A percentile compares a stretch with the other conserved stretches of the same genome.
Conservation (phyloP, 768 basidiomycete species). For the Suillus variegatus region DNA sequence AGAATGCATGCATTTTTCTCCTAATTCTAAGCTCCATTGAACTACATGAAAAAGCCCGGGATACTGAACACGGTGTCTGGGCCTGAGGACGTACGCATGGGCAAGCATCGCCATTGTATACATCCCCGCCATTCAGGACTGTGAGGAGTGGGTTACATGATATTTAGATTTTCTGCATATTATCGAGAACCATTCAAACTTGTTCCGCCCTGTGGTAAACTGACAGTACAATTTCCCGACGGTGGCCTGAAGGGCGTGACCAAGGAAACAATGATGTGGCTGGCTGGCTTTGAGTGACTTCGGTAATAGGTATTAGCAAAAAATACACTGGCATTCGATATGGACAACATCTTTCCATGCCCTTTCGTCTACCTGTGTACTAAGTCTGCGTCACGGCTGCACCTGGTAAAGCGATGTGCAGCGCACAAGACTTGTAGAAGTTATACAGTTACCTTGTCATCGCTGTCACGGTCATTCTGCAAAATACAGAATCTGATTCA, state of each 20-base stretch:
- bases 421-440: slow-evolving; percentile 5
- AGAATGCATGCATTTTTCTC: slow-evolving; percentile 18
- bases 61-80: slow-evolving; percentile 7
- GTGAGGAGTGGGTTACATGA: not conserved
- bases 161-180: not conserved
- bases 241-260: not conserved
- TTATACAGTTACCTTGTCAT: slow-evolving; percentile 13
- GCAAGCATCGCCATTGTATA: slow-evolving; percentile 3
- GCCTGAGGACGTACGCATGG: slow-evolving; percentile 9
- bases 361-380: too few relatives aligned
- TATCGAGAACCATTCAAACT: not conserved
- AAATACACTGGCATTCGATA: too few relatives aligned
- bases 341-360: too few relatives aligned
- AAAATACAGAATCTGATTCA: slow-evolving; percentile 16
- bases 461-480: slow-evolving; percentile 14
- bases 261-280: not conserved
- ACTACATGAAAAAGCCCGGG: slow-evolving; percentile 4
- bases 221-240: not conserved
- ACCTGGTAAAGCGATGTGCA: not conserved
- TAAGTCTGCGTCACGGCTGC: too few relatives aligned
- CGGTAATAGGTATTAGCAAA: too few relatives aligned
- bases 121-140: not conserved
- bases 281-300: not conserved
- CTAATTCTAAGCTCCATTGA: not conserved
- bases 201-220: not conserved